Evolutionary conservation across 495 filamentous ascomycete genomes (phyloP), one percentile per base, ranked within the genome.

Genomic region (Xeromyces bisporus): DNA sequence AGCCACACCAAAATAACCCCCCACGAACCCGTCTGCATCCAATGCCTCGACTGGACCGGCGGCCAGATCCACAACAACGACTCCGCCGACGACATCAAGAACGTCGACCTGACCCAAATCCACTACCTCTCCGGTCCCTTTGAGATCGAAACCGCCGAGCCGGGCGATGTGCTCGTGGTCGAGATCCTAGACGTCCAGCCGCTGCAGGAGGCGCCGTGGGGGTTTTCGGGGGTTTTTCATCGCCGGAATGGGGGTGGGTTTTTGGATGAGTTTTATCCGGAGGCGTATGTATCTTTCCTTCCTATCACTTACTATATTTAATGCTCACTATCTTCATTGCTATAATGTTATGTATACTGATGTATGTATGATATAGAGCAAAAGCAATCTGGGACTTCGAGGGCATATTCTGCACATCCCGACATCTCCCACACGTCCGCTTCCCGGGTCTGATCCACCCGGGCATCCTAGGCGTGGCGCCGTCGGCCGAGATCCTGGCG

Each of bases 381-480:
- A 89, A 89, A 47, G 87, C 87, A 0, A 93, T 96, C 46, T 96
- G 87, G 86, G 87, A 93, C 46, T 93, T 96, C 38, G 84, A 93
- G 46, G 87, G 87, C 36, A 93, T 96, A 44, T 85, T 78, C 56
- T 89, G 81, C 62, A 79, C 79, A 15, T 85, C 78, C 7, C 72
- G 87, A 0, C 87, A 96, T 50, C 86, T 94, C 42, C 86, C 86
- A 0, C 70, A 76, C 39, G 81, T 93, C 34, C 76, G 80, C 33
- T 93, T 91, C 47, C 69, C 83, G 8, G 84, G 84, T n/a, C 58
- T 93, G 21, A 93, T 96, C 47, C 87, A 96, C 46, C 86, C 87
- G 0, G 87, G 87, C 2, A 93, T 96, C 34, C 59, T 96, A 11
- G 87, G 87, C 3, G 93, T 84, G 43, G 87, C 87, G 0, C 87